These are phyloP conservation scores for Monsonia emarginata DNA, from an alignment of 441 rosid species.

Conservation along the genomic window DNA sequence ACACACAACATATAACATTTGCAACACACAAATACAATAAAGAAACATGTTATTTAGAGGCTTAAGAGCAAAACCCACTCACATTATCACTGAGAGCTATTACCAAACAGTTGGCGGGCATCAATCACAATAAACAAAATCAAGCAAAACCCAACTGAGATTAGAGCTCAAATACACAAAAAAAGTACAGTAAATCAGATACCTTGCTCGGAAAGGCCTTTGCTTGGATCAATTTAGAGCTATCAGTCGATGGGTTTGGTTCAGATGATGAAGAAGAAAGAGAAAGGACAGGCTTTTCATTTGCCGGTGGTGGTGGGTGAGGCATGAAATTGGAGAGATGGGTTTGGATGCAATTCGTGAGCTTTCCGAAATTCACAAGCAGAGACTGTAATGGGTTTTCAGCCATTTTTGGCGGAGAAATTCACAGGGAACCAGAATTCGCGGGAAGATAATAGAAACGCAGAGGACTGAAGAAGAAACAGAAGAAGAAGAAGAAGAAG, in stretches of 20 bases:
- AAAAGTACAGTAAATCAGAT: neutral
- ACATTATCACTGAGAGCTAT: slow-evolving; percentile 25
- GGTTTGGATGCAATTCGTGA: slow-evolving; percentile 44
- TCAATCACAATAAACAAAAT: neutral
- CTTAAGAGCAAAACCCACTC: neutral
- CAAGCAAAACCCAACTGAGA: neutral
- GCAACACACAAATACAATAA: neutral
- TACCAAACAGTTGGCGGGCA: slow-evolving; percentile 35
- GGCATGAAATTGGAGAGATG: slow-evolving; percentile 41
- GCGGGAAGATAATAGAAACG: neutral
- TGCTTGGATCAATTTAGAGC: slow-evolving; percentile 11
- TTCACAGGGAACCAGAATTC: neutral
- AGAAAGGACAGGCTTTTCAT: slow-evolving; percentile 27
- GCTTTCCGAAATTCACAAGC: slow-evolving; percentile 32
- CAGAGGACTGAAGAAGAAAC: neutral
- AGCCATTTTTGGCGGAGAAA: slow-evolving; percentile 22
- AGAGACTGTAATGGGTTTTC: slow-evolving; percentile 48
- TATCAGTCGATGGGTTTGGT: slow-evolving; percentile 18
- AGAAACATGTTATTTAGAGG: neutral
- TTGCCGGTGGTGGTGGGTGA: slow-evolving; percentile 13
- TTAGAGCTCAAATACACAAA: neutral
- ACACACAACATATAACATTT: too few relatives aligned
- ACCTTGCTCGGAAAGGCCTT: slow-evolving; percentile 36
- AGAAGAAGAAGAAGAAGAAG: too few relatives aligned
- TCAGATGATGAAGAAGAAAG: slow-evolving; percentile 27